Evolutionary conservation across 2,329 filamentous ascomycete species (phyloP), one percentile per base, ranked within the genome.

Genomic region (Graphium sp.): DNA sequence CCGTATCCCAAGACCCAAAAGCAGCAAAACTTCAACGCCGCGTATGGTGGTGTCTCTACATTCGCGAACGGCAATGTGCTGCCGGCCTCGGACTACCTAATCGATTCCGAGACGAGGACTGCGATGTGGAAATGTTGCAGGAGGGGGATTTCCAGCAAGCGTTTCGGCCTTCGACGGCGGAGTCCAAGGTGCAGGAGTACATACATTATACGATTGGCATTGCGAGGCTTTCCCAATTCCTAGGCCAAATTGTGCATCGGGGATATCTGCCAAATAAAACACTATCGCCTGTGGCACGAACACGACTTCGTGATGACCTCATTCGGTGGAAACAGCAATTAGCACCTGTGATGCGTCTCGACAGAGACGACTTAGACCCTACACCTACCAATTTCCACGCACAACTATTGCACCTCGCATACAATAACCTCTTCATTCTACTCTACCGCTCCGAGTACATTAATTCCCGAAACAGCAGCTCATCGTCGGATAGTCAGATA

Each of bases 1-100:
- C 14, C 18, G 45, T 35, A 40, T 11, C 39, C 44, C 24, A 23
- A 10, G 33, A 39, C 4, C n/a, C n/a, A n/a, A 41, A 40, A n/a
- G 34, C 47, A 4, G 44, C 45, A n/a, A 45, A 45, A 33, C 35
- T 64, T 19, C 53, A 58, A 37, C 53, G 57, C 32, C 41, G 61
- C 5, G 55, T 66, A 6, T 67, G 62, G 60, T 66, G 62, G 62
- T 58, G 60, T 5, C 52, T 66, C 6, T 66, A 66, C 30, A 50
- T 62, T 26, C 46, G 60, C 7, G 60, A 64, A 29, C 52, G 58
- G 25, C 59, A 64, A 38, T 55, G 50, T 15, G 52, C 55, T 1
- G 52, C 56, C 3, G 54, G 57, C 7, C 36, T 56, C 5, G 58
- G 59, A 2, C 39, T 62, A 2, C 59, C 59, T 0, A 53, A 53